Percentiles rank a stretch among this genome's conserved stretches.
Evolutionary conservation across 768 basidiomycete genomes (phyloP).

Genomic region (Lentinula detonsa): DNA sequence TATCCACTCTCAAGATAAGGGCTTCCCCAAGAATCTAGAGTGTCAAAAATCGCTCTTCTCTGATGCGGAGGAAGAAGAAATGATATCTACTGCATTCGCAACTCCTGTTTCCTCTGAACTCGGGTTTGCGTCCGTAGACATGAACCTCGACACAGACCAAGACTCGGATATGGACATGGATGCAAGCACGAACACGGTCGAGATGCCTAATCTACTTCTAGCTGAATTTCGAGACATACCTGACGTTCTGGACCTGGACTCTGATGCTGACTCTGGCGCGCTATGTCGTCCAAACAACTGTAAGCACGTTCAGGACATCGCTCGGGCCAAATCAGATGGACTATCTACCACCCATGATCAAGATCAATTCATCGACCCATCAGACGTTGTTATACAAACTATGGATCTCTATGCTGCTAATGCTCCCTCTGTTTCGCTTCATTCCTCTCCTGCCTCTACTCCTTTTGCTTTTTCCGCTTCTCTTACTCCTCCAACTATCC

Average conservation of each 20-base stretch:
- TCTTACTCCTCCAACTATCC: too few species aligned
- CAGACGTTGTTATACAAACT: neutral
- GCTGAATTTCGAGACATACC: neutral
- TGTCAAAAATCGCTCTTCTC: neutral
- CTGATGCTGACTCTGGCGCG: neutral
- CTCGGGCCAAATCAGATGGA: neutral
- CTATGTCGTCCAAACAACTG: neutral
- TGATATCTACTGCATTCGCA: neutral
- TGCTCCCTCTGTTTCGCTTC: neutral
- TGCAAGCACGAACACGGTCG: neutral
- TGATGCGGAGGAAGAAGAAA: neutral
- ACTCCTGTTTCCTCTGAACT: neutral
- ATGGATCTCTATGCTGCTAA: neutral
- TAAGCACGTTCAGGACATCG: neutral
- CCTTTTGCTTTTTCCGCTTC: neutral
- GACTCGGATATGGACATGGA: neutral
- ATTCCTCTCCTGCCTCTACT: neutral
- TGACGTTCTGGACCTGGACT: neutral
- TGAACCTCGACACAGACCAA: neutral
- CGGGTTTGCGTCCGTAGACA: neutral
- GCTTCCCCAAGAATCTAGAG: neutral
- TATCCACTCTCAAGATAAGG: neutral
- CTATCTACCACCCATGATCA: neutral
- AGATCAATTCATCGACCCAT: neutral
- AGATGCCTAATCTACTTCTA: neutral